Percentiles rank a stretch among this genome's conserved stretches.
Conservation (phyloP, 1,139 yeast genomes). For the Saccharomycopsis hybrid region DNA sequence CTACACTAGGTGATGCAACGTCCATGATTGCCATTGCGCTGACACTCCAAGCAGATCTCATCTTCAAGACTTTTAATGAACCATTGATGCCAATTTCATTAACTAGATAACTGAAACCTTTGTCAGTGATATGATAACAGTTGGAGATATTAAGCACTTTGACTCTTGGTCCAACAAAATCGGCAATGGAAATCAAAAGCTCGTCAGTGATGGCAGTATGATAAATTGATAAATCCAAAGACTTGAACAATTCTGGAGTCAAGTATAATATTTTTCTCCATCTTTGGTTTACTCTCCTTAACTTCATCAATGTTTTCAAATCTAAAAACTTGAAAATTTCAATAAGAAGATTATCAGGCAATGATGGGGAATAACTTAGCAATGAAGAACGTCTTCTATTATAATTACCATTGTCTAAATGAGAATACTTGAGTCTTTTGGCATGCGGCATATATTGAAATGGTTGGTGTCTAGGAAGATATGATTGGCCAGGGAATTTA, state of each 20-base stretch:
- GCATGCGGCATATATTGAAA: constrained; percentile 49
- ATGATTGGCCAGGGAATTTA: constrained; percentile 25
- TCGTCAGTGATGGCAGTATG: constrained; percentile 54
- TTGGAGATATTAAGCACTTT: constrained; percentile 54
- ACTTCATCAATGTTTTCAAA: constrained; percentile 51
- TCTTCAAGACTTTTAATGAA: constrained; percentile 44
- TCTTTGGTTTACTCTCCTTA: constrained; percentile 49
- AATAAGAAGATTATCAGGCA: constrained; percentile 52
- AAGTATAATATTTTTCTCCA: constrained; percentile 63
- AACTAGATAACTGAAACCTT: constrained; percentile 63
- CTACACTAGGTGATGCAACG: constrained; percentile 58
- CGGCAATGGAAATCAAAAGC: constrained; percentile 50
- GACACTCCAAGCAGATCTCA: constrained; percentile 73
- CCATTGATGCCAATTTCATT: constrained; percentile 68
- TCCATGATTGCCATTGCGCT: constrained; percentile 81
- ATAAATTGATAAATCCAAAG: constrained; percentile 53
- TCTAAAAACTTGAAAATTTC: constrained; percentile 46
- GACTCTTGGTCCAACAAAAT: constrained; percentile 68
- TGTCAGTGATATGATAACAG: constrained; percentile 73
- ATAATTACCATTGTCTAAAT: constrained; percentile 24
- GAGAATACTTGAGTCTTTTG: constrained; percentile 39
- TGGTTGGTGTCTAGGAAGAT: constrained; percentile 23
- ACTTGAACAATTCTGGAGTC: constrained; percentile 45
- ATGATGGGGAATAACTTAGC: constrained; percentile 43
- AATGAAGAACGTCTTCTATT: constrained; percentile 55